Evolutionary conservation across 352 stramenopile genomes (phyloP), one percentile per base, ranked within the genome.

Genomic region (Aphanomyces stellatus): DNA sequence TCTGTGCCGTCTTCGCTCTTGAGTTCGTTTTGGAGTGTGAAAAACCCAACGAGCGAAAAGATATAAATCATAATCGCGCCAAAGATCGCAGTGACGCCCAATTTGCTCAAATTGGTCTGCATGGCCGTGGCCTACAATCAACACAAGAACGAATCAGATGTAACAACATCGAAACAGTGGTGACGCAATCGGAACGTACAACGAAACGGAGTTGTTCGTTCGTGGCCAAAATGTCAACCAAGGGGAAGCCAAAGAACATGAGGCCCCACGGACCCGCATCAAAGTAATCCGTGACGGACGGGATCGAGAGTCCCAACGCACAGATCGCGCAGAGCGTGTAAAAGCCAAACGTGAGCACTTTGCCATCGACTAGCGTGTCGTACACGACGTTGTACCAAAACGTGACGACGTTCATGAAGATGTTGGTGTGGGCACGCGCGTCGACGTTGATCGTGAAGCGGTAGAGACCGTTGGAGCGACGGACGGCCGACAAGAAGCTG

Each of bases 181-280:
- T 34, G 24, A 49, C 17, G 17, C 33, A 27, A 28, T 3, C 4
- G n/a, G 4, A 1, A 53, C 40, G 13, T 53, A 65, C 57, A 4
- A 67, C 51, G 33, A 67, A 67, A 22, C 60, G 60, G 24, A 67
- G 60, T n/a, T 59, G 24, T 57, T 67, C 60, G 41, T 67, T 67
- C 19, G 60, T 67, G 7, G 60, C 60, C 15, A 67, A 41, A 28
- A 67, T 67, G 34, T 67, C 60, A 7, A 67, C 30, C 19, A 67
- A 41, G 1, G 60, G 60, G n/a, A 67, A 67, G 19, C 60, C 60
- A 42, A 60, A 67, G 33, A 67, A 67, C 28, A 67, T 35, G 41
- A 67, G 60, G 24, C 60, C 60, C 60, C 60, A 67, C 24, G 60
- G 60, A 25, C 60, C 60, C 8, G 60, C 28, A 8, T 49, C 31